These are phyloP conservation scores for Lophiostoma macrostomum DNA, from an alignment of 495 filamentous ascomycete species.

Conservation along the genomic window DNA sequence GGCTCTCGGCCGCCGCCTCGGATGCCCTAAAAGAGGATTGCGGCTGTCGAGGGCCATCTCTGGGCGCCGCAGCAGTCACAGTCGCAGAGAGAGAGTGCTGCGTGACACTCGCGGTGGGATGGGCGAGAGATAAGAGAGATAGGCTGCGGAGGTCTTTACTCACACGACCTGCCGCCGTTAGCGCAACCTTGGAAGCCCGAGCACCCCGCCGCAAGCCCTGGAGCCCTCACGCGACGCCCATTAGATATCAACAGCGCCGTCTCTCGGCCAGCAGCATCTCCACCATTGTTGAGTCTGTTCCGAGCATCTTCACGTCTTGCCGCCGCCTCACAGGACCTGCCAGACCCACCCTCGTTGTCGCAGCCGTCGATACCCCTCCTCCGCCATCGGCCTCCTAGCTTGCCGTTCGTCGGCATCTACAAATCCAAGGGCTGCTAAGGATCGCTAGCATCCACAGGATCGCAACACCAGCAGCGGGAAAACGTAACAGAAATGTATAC, in stretches of 20 bases:
- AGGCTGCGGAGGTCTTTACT: too few species aligned
- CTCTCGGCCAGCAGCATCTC: not conserved
- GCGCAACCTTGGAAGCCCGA: not conserved
- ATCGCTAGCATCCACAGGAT: conserved; percentile 1
- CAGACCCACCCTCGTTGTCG: not conserved
- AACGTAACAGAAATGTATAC: conserved; percentile 9
- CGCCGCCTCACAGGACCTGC: not conserved
- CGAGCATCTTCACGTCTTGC: too few species aligned
- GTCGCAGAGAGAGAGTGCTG: not conserved
- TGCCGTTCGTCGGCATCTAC: not conserved
- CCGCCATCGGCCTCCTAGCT: conserved; percentile 5
- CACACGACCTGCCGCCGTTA: conserved; percentile 22
- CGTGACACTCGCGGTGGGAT: conserved; percentile 1
- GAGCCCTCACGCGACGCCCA: not conserved
- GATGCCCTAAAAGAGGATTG: conserved; percentile 9
- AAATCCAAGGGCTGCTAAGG: not conserved
- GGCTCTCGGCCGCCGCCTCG: conserved; percentile 13
- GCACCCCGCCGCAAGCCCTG: not conserved
- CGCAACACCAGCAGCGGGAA: not conserved
- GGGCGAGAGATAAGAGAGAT: too few species aligned
- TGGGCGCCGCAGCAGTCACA: not conserved
- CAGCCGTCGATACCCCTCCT: not conserved
- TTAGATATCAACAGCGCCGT: not conserved
- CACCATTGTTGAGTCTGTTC: too few species aligned
- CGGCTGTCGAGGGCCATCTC: conserved; percentile 5